Evolutionary conservation across 176 grass and related monocot genomes (phyloP), one percentile per base, ranked within the genome.

Genomic region (Phoenix roebelenii): DNA sequence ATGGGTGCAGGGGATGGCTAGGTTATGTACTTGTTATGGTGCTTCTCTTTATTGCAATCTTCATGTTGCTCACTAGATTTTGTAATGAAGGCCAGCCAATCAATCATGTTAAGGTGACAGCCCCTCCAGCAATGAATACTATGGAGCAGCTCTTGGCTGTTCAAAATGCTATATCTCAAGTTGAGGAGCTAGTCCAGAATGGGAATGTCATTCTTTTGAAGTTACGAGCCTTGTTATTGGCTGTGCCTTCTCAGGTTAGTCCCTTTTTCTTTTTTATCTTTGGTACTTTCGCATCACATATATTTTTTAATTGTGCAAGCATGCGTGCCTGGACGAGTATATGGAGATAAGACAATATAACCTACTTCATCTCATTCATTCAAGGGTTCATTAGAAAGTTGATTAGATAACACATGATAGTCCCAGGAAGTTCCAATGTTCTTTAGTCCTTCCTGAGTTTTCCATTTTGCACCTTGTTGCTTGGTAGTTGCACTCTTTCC

Each of bases 71-170:
- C 49, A 91, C 92, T 30, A 79, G 79, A 81, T 75, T 90, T 66
- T 75, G 72, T 67, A 97, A 76, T 69, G 72, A 84, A 74, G 92
- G 83, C 72, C 82, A 72, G 55, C 76, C 75, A 60, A 80, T 97
- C 65, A 57, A 59, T 64, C 80, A 79, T 65, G 22, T 97, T 54
- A 97, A 91, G 71, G 92, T 97, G 58, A 70, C 72, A 66, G 83
- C 81, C 60, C 92, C 92, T 76, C 84, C 84, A 64, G 63, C 81
- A 58, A 80, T 97, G 87, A 97, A 82, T 76, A 91, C 83, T 20
- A 80, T 97, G 92, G 92, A 97, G 68, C 92, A 97, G 81, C 80
- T 97, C 50, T 79, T 97, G 71, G 87, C 92, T 61, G 92, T 97
- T 62, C 92, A 97, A 74, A 97, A 85, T 77, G 92, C 77, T 48